Evolutionary conservation across 1,139 yeast species (phyloP), one percentile per base, ranked within the genome.

Genomic region (Lodderomyces pseudojiufengensis): DNA sequence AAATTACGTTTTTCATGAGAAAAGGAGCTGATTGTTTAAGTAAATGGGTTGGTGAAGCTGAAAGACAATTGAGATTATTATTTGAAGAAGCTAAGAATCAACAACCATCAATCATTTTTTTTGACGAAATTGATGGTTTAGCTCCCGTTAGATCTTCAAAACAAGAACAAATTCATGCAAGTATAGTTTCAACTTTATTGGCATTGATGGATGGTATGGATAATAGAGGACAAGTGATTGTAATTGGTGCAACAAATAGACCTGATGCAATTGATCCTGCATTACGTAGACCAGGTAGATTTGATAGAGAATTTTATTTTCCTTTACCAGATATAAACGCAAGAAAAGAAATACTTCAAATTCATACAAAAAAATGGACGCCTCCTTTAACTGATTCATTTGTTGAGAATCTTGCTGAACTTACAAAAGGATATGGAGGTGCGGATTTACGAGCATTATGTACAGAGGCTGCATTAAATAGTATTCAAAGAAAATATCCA

Each of bases 141-240:
- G 98, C 98, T 0, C 98, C 98, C 0, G 98, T 94, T 2, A 75
- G 99, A 57, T 86, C 96, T 1, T 86, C 96, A 0, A 92, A 90
- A 47, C 98, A 92, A 60, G 98, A 92, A 57, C 98, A 92, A 57
- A 92, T 92, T 41, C 98, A 94, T 61, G 97, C 99, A 2, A 85
- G 95, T 47, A 92, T 92, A 45, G 98, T 92, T 3, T 87, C 97
- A 1, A 92, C 98, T 0, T 65, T 92, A 49, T 73, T 92, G 45
- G 97, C 98, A 0, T 65, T 92, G 36, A 92, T 94, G 98, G 99
- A 94, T 59, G 99, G 99, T 52, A 94, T 94, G 98, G 98, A 92
- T 56, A 86, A 86, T 48, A 62, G 82, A 51, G 98, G 98, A 5
- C 98, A 94, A 56, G 97, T 94, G 13, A 90, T 94, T 44, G 96